phyloP scores from a whole-genome alignment of 2,329 filamentous ascomycete genomes.

The Arthroderma sp. region DNA sequence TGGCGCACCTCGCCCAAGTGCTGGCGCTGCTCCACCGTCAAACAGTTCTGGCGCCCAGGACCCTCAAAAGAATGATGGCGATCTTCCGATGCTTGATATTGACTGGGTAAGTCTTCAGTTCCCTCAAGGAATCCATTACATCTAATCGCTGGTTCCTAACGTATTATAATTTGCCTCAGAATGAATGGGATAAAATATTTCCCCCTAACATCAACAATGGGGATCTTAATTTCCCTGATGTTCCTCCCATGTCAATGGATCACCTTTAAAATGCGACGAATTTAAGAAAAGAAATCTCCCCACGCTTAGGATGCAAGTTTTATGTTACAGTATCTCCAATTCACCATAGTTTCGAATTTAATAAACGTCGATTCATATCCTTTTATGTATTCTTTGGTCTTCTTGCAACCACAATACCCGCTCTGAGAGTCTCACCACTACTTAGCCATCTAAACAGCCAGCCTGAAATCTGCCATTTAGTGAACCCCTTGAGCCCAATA shows the following conservation, averaged over 20 bases:
- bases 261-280: too few species aligned
- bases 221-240: slow-evolving; percentile 36
- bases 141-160: not conserved
- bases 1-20: slow-evolving; percentile 6
- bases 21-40: slow-evolving; percentile 9
- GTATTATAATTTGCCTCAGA: slow-evolving; percentile 9
- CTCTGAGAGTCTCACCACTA: slow-evolving; percentile 7
- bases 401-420: slow-evolving; percentile 10
- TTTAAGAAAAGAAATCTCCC: too few species aligned
- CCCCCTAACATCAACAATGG: slow-evolving; percentile 39
- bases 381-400: slow-evolving; percentile 1
- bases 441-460: slow-evolving; percentile 11
- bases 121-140: not conserved
- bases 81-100: slow-evolving; percentile 39
- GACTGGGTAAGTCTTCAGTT: slow-evolving; percentile 46
- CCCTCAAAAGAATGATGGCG: slow-evolving; percentile 7
- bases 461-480: slow-evolving; percentile 10
- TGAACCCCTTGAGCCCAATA: slow-evolving; percentile 21
- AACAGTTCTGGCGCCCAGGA: slow-evolving; percentile 3
- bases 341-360: too few species aligned
- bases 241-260: too few species aligned
- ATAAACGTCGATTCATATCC: not conserved
- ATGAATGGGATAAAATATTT: slow-evolving; percentile 25
- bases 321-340: too few species aligned
- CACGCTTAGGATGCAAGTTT: too few species aligned